phyloP scores from a whole-genome alignment of 2,329 filamentous ascomycete species.

The Cryphonectria japonica region DNA sequence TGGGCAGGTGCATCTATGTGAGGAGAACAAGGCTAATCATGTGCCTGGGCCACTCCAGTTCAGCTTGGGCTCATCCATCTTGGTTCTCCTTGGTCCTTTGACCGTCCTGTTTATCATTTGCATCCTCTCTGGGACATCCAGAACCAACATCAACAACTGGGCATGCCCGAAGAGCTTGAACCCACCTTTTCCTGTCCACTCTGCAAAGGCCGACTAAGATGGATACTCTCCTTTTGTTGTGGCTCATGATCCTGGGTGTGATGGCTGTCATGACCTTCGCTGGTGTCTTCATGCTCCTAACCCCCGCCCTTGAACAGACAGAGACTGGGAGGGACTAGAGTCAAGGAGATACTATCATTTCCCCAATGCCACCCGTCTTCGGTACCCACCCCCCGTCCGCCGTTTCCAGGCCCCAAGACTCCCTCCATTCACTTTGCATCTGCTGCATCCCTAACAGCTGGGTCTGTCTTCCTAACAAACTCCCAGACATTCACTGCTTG shows the following conservation, averaged over 20 bases:
- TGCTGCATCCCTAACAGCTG: not conserved
- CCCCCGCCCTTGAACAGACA: constrained; percentile 23
- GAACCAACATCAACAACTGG: not conserved
- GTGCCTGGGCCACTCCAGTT: not conserved
- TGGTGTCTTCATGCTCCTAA: constrained; percentile 24
- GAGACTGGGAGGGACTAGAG: constrained; percentile 14
- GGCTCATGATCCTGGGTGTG: constrained; percentile 27
- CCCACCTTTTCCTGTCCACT: not conserved
- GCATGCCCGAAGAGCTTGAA: not conserved
- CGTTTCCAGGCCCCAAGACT: not conserved
- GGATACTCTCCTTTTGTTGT: constrained; percentile 28
- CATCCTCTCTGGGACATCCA: not conserved
- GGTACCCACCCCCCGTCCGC: not conserved
- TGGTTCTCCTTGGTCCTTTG: not conserved
- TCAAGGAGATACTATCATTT: not conserved
- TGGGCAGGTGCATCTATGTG: not conserved
- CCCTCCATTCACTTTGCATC: not conserved
- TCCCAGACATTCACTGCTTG: not conserved
- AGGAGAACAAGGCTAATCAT: not conserved
- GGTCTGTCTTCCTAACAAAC: not conserved
- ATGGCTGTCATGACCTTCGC: constrained; percentile 25
- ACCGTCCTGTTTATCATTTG: not conserved
- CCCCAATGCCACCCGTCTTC: not conserved
- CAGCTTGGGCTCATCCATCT: not conserved
- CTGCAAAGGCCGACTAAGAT: constrained; percentile 25